Percentiles rank a stretch among this genome's conserved stretches.
phyloP scores from a whole-genome alignment of 305 asterid genomes.

The Fraxinus sp. region DNA sequence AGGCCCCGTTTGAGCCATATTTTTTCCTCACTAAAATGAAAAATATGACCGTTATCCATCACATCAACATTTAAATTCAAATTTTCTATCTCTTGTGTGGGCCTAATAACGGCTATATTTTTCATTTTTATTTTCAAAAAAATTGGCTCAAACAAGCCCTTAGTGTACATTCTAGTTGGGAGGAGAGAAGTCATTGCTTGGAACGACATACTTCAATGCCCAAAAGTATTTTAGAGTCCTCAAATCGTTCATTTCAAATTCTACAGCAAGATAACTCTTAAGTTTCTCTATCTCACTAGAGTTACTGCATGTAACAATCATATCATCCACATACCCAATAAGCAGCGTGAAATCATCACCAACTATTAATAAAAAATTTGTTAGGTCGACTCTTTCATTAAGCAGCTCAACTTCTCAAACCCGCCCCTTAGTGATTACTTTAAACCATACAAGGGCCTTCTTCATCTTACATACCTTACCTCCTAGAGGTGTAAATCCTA shows the following conservation, averaged over 20 bases:
- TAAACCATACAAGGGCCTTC: background rate
- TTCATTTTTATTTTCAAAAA: too few relatives aligned
- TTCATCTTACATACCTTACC: background rate
- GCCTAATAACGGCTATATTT: too few relatives aligned
- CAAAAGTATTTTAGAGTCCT: background rate
- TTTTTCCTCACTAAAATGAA: too few relatives aligned
- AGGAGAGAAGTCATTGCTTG: background rate
- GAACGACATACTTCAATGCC: background rate
- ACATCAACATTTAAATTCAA: too few relatives aligned
- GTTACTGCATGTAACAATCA: background rate
- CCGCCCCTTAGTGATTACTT: background rate
- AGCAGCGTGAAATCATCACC: background rate
- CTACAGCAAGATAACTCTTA: background rate
- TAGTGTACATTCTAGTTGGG: background rate
- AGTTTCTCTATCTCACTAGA: background rate
- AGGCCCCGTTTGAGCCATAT: too few relatives aligned
- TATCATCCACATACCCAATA: background rate
- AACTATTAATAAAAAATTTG: background rate
- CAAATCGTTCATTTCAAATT: background rate
- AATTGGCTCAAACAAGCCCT: too few relatives aligned
- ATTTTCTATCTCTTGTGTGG: too few relatives aligned
- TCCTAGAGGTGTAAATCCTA: background rate
- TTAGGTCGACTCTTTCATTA: background rate
- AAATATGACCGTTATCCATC: too few relatives aligned
- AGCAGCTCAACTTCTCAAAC: background rate